Evolutionary conservation across 768 basidiomycete genomes (phyloP), one percentile per base, ranked within the genome.

Genomic region (Mrakia hoshinonis): DNA sequence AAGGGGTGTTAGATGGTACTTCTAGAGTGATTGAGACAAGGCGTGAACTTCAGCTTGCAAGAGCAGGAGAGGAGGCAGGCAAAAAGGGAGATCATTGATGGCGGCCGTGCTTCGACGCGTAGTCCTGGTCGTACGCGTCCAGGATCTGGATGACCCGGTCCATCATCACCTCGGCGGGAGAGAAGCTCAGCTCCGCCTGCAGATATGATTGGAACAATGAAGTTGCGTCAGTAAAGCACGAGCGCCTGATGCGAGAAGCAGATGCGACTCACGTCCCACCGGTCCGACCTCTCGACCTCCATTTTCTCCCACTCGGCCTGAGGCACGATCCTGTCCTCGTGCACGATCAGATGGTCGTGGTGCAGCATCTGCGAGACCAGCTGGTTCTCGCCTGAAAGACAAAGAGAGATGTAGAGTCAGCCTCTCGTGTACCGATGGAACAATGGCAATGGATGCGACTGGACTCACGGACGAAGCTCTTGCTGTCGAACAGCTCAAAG

Each of bases 401-500:
- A 9, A 1, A 31, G 43, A 13, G 46, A 52, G 34, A 71, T 47
- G 34, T 34, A 12, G 15, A 24, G 43, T n/a, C 54, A 31, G 22
- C 13, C n/a, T 49, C 5, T 60, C 9, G 49, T 58, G 18, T 22
- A 47, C 26, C 13, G 31, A 38, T 29, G 43, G 9, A 22, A 18
- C 18, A 26, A 51, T 48, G 46, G 43, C 15, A 26, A 72, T 2
- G 9, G n/a, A 22, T 20, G 43, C 22, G 15, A 47, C 2, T 31
- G 12, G 29, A 75, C 76, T 70, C 48, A 79, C 77, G 78, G 31
- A 74, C 70, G 67, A 77, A 79, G 6, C 75, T 73, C 1, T 76
- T 77, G 24, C 74, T 74, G 65, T 78, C 77, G 67, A 76, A 78
- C 13, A 79, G 43, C 70, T 78, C 76, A 29, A 78, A 74, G 12